Conservation (phyloP, 1,284 basidiomycete genomes). For the Nidula niveotomentosa region DNA sequence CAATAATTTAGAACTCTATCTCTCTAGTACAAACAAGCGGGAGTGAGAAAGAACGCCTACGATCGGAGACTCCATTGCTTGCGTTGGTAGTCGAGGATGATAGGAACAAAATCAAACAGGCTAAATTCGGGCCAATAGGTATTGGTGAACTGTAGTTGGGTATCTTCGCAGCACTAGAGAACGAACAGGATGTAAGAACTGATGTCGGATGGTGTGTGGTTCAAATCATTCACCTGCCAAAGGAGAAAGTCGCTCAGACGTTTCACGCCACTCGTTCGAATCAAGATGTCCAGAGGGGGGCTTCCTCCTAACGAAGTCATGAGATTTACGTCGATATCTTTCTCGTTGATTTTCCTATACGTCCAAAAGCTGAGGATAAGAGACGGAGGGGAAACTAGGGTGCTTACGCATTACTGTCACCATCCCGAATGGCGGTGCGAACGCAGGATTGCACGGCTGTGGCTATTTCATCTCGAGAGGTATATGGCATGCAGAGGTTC, state of each 20-base stretch:
- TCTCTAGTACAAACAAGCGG: too few relatives aligned
- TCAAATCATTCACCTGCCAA: slow-evolving; percentile 76
- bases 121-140: slow-evolving; percentile 97
- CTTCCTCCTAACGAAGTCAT: slow-evolving; percentile 68
- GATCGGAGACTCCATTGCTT: slow-evolving; percentile 10
- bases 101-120: slow-evolving; percentile 60
- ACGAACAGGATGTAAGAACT: too few relatives aligned
- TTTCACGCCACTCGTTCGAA: slow-evolving; percentile 91
- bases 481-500: slow-evolving; percentile 95
- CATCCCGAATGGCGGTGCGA: slow-evolving; percentile 40
- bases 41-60: too few relatives aligned
- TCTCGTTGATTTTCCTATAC: slow-evolving; percentile 55
- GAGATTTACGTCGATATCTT: slow-evolving; percentile 64
- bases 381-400: slow-evolving; percentile 4
- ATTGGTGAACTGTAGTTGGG: slow-evolving; percentile 90
- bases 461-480: slow-evolving; percentile 90
- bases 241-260: slow-evolving; percentile 91
- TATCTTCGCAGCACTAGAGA: slow-evolving; percentile 70
- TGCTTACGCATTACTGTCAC: slow-evolving; percentile 25
- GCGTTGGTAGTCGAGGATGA: slow-evolving; percentile 27
- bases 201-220: too few relatives aligned
- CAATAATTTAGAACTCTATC: too few relatives aligned
- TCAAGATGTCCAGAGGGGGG: slow-evolving; percentile 87
- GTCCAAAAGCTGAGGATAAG: not conserved
- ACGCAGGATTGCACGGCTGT: slow-evolving; percentile 69